phyloP scores from a whole-genome alignment of 2,329 filamentous ascomycete genomes.

The Scedosporium aurantiacum region DNA sequence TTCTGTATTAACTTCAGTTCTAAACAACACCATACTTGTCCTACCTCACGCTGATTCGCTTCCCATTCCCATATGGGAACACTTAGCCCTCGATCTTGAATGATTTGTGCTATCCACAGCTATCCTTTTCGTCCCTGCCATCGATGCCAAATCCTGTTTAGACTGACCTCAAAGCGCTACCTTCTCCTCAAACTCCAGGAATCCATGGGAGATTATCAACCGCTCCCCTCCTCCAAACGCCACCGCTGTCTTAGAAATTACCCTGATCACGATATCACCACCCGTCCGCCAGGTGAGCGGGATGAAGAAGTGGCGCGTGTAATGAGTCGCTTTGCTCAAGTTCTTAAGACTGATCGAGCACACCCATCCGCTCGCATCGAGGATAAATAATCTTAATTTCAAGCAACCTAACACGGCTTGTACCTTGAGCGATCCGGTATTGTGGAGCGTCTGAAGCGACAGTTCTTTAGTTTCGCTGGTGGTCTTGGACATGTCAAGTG shows the following conservation, averaged over 20 bases:
- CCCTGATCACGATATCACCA: constrained; percentile 7
- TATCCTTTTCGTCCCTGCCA: neutral
- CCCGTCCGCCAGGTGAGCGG: constrained; percentile 13
- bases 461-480: neutral
- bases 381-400: constrained; percentile 11
- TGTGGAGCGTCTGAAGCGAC: neutral
- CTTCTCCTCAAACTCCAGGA: constrained; percentile 12
- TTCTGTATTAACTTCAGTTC: too few species aligned
- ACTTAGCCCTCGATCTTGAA: constrained; percentile 39
- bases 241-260: constrained; percentile 6
- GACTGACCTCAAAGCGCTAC: neutral
- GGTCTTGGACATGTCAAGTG: neutral
- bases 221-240: constrained; percentile 13
- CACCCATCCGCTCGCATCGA: constrained; percentile 13
- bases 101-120: neutral
- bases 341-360: constrained; percentile 12
- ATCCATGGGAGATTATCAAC: constrained; percentile 12
- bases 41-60: too few species aligned
- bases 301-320: constrained; percentile 13
- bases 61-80: too few species aligned
- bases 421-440: neutral
- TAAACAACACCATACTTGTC: too few species aligned
- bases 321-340: constrained; percentile 3
- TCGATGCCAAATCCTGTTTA: neutral
- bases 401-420: constrained; percentile 9